Evolutionary conservation across 805 yeast genomes (phyloP).

Genomic region (Hyphopichia homilentoma): DNA sequence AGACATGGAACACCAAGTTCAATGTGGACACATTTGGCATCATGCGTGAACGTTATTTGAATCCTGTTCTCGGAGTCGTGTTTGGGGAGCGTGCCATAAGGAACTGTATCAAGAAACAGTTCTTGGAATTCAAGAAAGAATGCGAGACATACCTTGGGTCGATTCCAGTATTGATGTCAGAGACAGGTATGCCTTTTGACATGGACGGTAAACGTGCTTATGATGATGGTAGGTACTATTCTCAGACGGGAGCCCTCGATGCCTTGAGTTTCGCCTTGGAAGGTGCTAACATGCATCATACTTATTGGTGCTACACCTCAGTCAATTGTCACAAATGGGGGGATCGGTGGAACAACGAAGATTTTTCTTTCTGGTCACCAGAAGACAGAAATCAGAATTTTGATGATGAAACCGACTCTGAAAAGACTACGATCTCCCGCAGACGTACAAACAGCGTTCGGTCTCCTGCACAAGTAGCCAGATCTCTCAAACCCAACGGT

Average conservation of each 20-base stretch:
- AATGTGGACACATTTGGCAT: slow-evolving; percentile 91
- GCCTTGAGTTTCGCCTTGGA: slow-evolving; percentile 80
- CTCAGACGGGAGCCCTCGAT: slow-evolving; percentile 82
- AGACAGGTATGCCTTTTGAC: slow-evolving; percentile 97
- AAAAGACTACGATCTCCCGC: background rate
- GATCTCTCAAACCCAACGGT: background rate
- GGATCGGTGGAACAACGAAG: slow-evolving; percentile 92
- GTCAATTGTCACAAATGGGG: slow-evolving; percentile 81
- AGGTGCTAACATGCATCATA: slow-evolving; percentile 63
- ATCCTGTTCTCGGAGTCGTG: slow-evolving; percentile 72
- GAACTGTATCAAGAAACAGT: slow-evolving; percentile 65
- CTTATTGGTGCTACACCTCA: slow-evolving; percentile 83
- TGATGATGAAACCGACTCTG: slow-evolving; percentile 8
- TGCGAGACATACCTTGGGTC: slow-evolving; percentile 58
- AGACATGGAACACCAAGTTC: slow-evolving; percentile 77
- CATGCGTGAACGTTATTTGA: slow-evolving; percentile 69
- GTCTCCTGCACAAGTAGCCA: slow-evolving; percentile 3
- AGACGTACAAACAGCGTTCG: background rate
- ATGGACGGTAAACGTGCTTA: slow-evolving; percentile 82
- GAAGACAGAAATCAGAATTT: slow-evolving; percentile 46
- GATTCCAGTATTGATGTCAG: slow-evolving; percentile 79
- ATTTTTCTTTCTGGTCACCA: slow-evolving; percentile 79
- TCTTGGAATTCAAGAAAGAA: slow-evolving; percentile 64
- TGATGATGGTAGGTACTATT: slow-evolving; percentile 56
- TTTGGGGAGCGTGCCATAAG: slow-evolving; percentile 80